phyloP scores from a whole-genome alignment of 2,329 filamentous ascomycete genomes.

The Mycosphaerelloides madeirae region DNA sequence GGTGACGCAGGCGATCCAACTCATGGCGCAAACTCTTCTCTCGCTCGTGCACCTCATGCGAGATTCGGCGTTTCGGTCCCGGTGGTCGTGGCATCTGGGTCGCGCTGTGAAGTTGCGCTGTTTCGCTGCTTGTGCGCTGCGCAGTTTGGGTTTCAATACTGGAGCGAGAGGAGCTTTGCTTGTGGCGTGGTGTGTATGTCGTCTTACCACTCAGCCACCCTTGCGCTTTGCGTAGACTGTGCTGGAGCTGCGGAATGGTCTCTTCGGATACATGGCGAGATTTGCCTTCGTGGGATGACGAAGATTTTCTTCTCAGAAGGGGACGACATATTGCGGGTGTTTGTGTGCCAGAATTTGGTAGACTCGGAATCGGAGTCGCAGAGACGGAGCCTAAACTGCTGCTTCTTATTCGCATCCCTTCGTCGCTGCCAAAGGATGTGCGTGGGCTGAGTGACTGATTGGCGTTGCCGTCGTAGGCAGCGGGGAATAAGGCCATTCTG shows the following conservation, averaged over 20 bases:
- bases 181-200: too few species aligned
- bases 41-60: slow-evolving; percentile 1
- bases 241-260: too few species aligned
- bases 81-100: not conserved
- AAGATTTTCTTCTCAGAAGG: not conserved
- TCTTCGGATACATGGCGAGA: too few species aligned
- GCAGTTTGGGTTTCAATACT: too few species aligned
- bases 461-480: too few species aligned
- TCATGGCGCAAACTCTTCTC: slow-evolving; percentile 5
- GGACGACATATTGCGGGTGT: slow-evolving; percentile 3
- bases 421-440: not conserved
- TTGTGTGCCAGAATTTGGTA: not conserved
- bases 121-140: not conserved
- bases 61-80: not conserved
- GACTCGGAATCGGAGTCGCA: not conserved
- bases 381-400: too few species aligned
- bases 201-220: too few species aligned
- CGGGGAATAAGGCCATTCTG: too few species aligned
- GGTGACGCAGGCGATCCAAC: slow-evolving; percentile 3
- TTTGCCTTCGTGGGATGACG: too few species aligned
- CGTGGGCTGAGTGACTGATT: too few species aligned
- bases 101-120: not conserved
- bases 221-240: too few species aligned
- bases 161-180: too few species aligned
- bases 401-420: not conserved